A percentile compares a stretch with the other conserved stretches of the same genome.
phyloP scores from a whole-genome alignment of 192 early-diverging fungal species.

The Backusella liffmaniae region DNA sequence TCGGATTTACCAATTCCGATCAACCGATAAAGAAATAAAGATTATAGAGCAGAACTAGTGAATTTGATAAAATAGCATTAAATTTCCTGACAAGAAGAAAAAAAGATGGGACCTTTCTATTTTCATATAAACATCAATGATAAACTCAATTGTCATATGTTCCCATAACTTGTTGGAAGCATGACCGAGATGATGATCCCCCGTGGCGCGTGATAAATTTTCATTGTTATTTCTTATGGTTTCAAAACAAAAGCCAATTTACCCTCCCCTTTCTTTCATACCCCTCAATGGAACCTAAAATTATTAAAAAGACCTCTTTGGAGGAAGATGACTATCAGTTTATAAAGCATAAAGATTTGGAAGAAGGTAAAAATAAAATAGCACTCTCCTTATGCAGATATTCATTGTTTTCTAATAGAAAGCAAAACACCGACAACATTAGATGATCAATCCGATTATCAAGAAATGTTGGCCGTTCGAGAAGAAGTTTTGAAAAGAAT shows the following conservation, averaged over 20 bases:
- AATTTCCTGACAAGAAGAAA: not conserved
- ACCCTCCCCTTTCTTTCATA: not conserved
- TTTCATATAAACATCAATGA: not conserved
- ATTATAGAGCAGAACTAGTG: too few species aligned
- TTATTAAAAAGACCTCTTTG: not conserved
- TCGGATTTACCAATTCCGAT: not conserved
- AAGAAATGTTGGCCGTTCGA: not conserved
- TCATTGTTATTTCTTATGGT: not conserved
- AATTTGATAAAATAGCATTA: too few species aligned
- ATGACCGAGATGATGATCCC: not conserved
- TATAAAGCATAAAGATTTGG: not conserved
- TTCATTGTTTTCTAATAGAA: not conserved
- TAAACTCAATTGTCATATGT: too few species aligned
- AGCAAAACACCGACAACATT: not conserved
- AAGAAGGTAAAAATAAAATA: not conserved
- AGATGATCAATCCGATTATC: not conserved
- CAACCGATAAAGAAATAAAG: not conserved
- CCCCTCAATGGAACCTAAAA: not conserved
- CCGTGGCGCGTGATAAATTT: not conserved
- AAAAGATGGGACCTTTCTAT: not conserved
- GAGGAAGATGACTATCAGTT: not conserved
- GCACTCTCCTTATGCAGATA: not conserved
- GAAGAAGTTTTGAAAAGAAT: not conserved
- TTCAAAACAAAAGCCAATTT: not conserved
- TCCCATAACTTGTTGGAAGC: not conserved